phyloP scores from a whole-genome alignment of 2,329 filamentous ascomycete species.

The Didymella exigua region DNA sequence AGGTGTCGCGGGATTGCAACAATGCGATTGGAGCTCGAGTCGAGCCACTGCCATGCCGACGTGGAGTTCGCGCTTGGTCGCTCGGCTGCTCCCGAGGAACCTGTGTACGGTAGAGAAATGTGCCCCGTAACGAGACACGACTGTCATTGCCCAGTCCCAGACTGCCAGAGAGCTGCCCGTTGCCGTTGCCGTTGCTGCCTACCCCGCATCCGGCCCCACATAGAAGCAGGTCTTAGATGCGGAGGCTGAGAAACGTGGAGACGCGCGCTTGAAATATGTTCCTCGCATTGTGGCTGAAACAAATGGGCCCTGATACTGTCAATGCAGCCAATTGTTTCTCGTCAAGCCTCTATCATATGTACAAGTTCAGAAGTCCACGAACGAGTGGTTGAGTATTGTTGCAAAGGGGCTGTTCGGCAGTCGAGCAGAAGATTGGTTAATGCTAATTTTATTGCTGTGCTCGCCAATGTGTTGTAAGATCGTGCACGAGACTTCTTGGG shows the following conservation, averaged over 20 bases:
- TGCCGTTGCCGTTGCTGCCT: background rate
- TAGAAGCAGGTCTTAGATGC: background rate
- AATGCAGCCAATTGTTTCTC: background rate
- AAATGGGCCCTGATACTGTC: background rate
- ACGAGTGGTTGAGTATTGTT: background rate
- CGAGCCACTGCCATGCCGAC: background rate
- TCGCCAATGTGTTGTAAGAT: conserved; percentile 39
- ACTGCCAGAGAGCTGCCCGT: background rate
- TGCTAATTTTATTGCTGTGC: conserved; percentile 10
- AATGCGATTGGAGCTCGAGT: conserved; percentile 14
- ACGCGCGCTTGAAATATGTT: background rate
- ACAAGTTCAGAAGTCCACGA: no score
- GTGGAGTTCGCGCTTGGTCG: background rate
- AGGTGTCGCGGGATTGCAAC: conserved; percentile 8
- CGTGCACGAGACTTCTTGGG: conserved; percentile 35
- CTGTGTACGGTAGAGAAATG: background rate
- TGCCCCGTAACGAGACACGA: conserved; percentile 31
- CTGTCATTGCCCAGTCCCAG: background rate
- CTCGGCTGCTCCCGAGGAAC: background rate
- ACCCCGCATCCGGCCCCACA: conserved; percentile 12
- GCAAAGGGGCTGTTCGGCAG: background rate
- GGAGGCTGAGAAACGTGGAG: background rate
- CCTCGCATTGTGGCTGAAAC: conserved; percentile 8
- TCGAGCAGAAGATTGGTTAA: background rate
- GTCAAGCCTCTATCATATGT: background rate